Base-by-base conservation (phyloP, 495 filamentous ascomycete species). In the Staphylotrichum longicolle region DNA sequence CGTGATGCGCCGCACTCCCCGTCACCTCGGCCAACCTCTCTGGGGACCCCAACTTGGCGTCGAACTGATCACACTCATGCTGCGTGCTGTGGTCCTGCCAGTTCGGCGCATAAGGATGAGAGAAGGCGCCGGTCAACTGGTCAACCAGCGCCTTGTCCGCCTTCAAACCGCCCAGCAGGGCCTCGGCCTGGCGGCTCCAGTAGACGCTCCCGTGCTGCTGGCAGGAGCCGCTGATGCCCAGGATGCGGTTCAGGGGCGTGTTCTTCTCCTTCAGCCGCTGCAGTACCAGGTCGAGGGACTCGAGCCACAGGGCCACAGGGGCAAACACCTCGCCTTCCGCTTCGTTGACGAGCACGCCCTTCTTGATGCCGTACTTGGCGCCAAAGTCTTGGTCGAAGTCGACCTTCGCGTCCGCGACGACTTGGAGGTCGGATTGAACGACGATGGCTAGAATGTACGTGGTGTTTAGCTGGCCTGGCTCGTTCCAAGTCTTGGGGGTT, bases 41-140 rank as follows among this genome's bases (percentile, higher is more conserved):
- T 30, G 79, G 77, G 9, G 80, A 75, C 0, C 88, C 91, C 7
- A 96, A 78, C 44, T 77, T 75, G 11, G 76, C 79, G 71, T 98
- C 92, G 70, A 96, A 97, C 65, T 81, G 78, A 68, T 96, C 91
- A 73, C 93, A 97, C 72, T 98, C 89, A 53, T 79, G 77, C 77
- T 96, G 91, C 0, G 94, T 98, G 73, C 91, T 96, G 49, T 90
- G 85, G 73, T 98, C 94, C 74, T 98, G 94, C 94, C 94, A 98
- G 75, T 98, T 98, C 7, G 94, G 94, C 59, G 88, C 91, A 75
- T 84, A 92, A 7, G 88, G 87, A 72, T 95, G 89, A 7, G 91
- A 89, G 70, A 98, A 96, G 0, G 88, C 91, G 1, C 74, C 75
- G 11, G 75, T 73, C 9, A 93, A 74, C 74, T 94, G 90, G 47